Evolutionary conservation across 2,329 filamentous ascomycete species (phyloP).

Genomic region (Simplicillium aogashimaense): DNA sequence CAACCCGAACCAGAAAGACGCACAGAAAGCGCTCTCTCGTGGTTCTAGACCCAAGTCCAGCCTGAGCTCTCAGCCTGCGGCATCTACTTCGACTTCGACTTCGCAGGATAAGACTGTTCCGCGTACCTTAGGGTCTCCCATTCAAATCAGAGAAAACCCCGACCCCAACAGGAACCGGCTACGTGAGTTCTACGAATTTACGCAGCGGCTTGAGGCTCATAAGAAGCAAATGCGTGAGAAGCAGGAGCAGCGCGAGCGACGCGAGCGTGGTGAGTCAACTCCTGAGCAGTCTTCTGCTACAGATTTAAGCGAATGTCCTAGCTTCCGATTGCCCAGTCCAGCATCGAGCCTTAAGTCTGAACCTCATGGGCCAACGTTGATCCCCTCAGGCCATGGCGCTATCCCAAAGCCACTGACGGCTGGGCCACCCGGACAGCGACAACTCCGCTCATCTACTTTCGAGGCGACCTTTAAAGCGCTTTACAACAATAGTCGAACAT

Average conservation of each 20-base stretch:
- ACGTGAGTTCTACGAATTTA: too few relatives aligned
- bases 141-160: background rate
- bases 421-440: slow-evolving; percentile 43
- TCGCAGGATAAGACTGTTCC: background rate
- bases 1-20: slow-evolving; percentile 42
- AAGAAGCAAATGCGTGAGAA: too few relatives aligned
- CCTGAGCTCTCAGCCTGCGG: slow-evolving; percentile 7
- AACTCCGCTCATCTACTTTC: slow-evolving; percentile 33
- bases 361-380: too few relatives aligned
- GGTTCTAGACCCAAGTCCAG: slow-evolving; percentile 14
- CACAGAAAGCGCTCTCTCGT: slow-evolving; percentile 33
- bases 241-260: background rate
- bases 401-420: slow-evolving; percentile 42
- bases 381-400: slow-evolving; percentile 13
- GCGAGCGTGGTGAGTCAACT: background rate
- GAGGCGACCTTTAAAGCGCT: slow-evolving; percentile 20
- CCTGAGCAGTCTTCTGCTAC: background rate
- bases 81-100: too few relatives aligned
- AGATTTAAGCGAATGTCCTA: background rate
- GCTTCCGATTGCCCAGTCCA: slow-evolving; percentile 1
- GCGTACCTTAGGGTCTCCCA: slow-evolving; percentile 4
- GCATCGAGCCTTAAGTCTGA: slow-evolving; percentile 19
- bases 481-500: too few relatives aligned
- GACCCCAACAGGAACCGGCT: too few relatives aligned
- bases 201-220: too few relatives aligned